Percentiles rank a stretch among this genome's conserved stretches.
These are phyloP conservation scores for Bipolaris bicolor DNA, from an alignment of 2,329 filamentous ascomycete genomes.

Conservation along the genomic window DNA sequence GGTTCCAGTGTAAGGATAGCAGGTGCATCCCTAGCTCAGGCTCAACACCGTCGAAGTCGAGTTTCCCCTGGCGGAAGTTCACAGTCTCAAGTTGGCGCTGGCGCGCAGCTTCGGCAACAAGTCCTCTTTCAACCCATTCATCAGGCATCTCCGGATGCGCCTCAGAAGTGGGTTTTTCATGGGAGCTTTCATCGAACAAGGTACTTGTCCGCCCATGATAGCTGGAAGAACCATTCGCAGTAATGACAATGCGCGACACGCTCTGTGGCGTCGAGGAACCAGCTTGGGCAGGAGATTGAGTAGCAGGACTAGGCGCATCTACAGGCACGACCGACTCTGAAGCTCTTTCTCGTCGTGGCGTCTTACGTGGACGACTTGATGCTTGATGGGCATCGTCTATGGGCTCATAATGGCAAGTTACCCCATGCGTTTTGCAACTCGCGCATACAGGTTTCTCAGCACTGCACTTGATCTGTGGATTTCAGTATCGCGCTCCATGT, in stretches of 20 bases:
- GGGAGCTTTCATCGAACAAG: slow-evolving; percentile 53
- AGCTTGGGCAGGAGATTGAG: not conserved
- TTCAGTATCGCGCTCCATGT: slow-evolving; percentile 17
- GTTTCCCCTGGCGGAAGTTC: slow-evolving; percentile 53
- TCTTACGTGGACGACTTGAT: slow-evolving; percentile 25
- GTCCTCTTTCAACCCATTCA: slow-evolving; percentile 54
- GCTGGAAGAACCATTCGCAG: slow-evolving; percentile 50
- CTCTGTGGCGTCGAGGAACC: slow-evolving; percentile 31
- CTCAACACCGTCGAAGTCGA: slow-evolving; percentile 64
- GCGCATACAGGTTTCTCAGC: slow-evolving; percentile 54
- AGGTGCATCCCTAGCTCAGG: slow-evolving; percentile 60
- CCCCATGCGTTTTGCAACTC: slow-evolving; percentile 56
- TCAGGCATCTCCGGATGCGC: slow-evolving; percentile 32
- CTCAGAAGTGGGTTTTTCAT: slow-evolving; percentile 25
- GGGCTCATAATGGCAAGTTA: slow-evolving; percentile 53
- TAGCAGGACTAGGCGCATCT: not conserved
- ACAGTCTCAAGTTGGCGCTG: slow-evolving; percentile 60
- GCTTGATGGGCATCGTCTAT: slow-evolving; percentile 34
- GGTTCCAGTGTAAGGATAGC: slow-evolving; percentile 60
- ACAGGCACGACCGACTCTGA: not conserved
- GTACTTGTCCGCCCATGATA: slow-evolving; percentile 60
- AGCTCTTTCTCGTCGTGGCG: slow-evolving; percentile 18
- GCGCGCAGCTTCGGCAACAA: slow-evolving; percentile 57
- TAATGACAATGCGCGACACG: slow-evolving; percentile 49
- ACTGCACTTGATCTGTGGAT: slow-evolving; percentile 57